These are phyloP conservation scores for Fusarium sp. DNA, from an alignment of 2,329 filamentous ascomycete genomes.

Conservation along the genomic window DNA sequence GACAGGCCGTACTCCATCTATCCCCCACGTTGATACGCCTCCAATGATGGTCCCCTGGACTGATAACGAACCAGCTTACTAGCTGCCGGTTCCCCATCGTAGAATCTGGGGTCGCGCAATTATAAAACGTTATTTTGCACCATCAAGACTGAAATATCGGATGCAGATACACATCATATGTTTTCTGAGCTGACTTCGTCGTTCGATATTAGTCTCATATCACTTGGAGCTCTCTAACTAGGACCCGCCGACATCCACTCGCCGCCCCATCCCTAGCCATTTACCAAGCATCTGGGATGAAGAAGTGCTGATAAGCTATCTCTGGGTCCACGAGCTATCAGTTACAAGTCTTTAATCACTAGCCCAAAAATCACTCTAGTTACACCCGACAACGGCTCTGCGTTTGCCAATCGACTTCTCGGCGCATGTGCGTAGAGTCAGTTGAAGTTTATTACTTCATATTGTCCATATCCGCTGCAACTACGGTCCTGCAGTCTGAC, in stretches of 20 bases:
- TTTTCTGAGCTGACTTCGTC: slow-evolving; percentile 25
- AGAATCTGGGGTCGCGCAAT: slow-evolving; percentile 25
- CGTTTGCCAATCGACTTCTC: slow-evolving; percentile 19
- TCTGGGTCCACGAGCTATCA: slow-evolving; percentile 42
- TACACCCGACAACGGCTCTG: slow-evolving; percentile 40
- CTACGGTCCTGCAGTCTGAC: neutral
- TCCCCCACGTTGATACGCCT: slow-evolving; percentile 43
- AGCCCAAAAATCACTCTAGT: slow-evolving; percentile 36
- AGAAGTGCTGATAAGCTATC: slow-evolving; percentile 49
- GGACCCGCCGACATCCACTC: slow-evolving; percentile 44
- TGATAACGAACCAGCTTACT: slow-evolving; percentile 36
- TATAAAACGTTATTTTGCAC: slow-evolving; percentile 15
- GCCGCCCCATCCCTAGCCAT: slow-evolving; percentile 27
- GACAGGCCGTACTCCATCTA: slow-evolving; percentile 19
- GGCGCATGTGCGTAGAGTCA: slow-evolving; percentile 15
- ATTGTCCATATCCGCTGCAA: slow-evolving; percentile 14
- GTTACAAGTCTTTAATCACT: slow-evolving; percentile 35
- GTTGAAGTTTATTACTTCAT: slow-evolving; percentile 29
- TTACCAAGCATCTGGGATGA: slow-evolving; percentile 36
- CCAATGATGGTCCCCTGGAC: slow-evolving; percentile 22
- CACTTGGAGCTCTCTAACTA: slow-evolving; percentile 21
- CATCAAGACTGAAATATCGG: neutral
- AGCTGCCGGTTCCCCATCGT: slow-evolving; percentile 14
- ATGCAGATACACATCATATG: slow-evolving; percentile 24
- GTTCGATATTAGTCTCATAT: slow-evolving; percentile 26